Evolutionary conservation across 2,329 filamentous ascomycete species (phyloP).

Genomic region (Diplodia scrobiculata): DNA sequence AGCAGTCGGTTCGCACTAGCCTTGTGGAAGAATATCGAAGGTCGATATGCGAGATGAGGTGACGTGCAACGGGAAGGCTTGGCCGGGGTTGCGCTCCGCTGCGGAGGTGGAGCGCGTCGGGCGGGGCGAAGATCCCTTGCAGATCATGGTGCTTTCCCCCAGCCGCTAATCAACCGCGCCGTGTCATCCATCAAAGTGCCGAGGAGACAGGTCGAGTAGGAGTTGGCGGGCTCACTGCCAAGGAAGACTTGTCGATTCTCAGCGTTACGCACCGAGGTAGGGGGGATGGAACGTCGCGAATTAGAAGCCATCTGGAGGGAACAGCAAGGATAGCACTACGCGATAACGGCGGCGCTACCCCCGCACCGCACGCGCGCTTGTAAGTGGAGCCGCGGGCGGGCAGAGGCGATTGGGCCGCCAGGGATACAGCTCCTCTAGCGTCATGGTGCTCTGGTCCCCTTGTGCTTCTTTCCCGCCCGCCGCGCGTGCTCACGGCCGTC

Average conservation of each 20-base stretch:
- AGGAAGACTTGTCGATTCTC: not conserved
- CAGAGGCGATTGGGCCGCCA: conserved; percentile 12
- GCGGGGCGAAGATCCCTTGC: conserved; percentile 15
- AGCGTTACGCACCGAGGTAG: conserved; percentile 2
- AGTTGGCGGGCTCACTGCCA: not conserved
- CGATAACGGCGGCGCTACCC: conserved; percentile 19
- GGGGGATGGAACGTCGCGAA: conserved; percentile 13
- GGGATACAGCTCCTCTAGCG: conserved; percentile 9
- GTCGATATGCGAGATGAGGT: not conserved
- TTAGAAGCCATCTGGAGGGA: not conserved
- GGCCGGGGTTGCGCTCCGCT: not conserved
- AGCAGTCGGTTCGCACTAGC: not conserved
- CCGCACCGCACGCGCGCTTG: conserved; percentile 3
- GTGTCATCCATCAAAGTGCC: too few relatives aligned
- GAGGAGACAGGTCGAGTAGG: too few relatives aligned
- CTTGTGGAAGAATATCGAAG: not conserved
- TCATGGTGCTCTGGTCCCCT: not conserved
- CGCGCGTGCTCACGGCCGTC: not conserved
- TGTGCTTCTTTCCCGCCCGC: not conserved
- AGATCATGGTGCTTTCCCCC: conserved; percentile 16
- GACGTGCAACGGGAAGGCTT: not conserved
- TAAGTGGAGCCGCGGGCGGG: conserved; percentile 12
- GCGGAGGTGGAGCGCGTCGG: conserved; percentile 1
- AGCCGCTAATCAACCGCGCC: not conserved
- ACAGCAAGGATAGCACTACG: too few relatives aligned